These are phyloP conservation scores for Diplodia intermedia DNA, from an alignment of 2,329 filamentous ascomycete species.

Conservation along the genomic window DNA sequence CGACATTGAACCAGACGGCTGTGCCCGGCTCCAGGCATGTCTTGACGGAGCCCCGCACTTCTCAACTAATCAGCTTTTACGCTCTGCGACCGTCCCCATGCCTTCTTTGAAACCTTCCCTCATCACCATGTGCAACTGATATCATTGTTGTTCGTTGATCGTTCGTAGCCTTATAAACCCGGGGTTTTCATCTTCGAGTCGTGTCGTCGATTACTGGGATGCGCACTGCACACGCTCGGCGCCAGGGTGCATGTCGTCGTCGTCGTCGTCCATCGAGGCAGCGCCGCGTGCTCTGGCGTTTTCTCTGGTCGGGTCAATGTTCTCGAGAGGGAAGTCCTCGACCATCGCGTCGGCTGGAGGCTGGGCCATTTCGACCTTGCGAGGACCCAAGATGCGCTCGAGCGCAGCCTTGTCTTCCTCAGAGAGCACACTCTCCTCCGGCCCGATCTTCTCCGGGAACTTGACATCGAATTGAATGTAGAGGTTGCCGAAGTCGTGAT, in stretches of 20 bases:
- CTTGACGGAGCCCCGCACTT: slow-evolving; percentile 14
- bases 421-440: slow-evolving; percentile 57
- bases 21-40: background rate
- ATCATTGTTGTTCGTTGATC: slow-evolving; percentile 30
- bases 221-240: slow-evolving; percentile 86
- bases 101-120: slow-evolving; percentile 22
- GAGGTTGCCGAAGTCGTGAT: slow-evolving; percentile 94
- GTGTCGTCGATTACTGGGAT: slow-evolving; percentile 71
- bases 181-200: slow-evolving; percentile 13
- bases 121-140: slow-evolving; percentile 25
- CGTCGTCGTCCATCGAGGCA: slow-evolving; percentile 68
- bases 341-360: slow-evolving; percentile 88
- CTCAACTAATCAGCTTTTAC: slow-evolving; percentile 31
- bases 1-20: slow-evolving; percentile 2
- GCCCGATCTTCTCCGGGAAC: slow-evolving; percentile 72
- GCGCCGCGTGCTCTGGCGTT: slow-evolving; percentile 71
- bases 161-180: slow-evolving; percentile 28
- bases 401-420: slow-evolving; percentile 77
- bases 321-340: slow-evolving; percentile 86
- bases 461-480: slow-evolving; percentile 98
- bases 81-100: slow-evolving; percentile 22
- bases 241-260: slow-evolving; percentile 65
- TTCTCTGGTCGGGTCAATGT: slow-evolving; percentile 72
- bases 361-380: slow-evolving; percentile 63
- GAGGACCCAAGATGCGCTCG: slow-evolving; percentile 82